A percentile compares a stretch with the other conserved stretches of the same genome.
phyloP scores from a whole-genome alignment of 495 filamentous ascomycete species.

The Tuber aestivum region DNA sequence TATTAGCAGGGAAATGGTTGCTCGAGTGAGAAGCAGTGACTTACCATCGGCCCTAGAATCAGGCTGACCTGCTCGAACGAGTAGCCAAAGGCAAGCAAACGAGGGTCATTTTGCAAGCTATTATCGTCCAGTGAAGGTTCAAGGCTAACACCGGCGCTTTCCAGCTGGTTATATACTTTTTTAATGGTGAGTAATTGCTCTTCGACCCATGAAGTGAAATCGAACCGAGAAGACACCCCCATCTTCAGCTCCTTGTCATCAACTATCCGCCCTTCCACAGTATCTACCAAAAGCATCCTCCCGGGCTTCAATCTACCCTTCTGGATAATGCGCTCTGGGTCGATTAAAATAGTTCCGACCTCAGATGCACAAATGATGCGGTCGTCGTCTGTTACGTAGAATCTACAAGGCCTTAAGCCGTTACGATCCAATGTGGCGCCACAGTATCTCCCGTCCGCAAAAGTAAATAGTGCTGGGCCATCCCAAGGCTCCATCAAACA shows the following conservation, averaged over 20 bases:
- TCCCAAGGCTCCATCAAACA: constrained; percentile 99
- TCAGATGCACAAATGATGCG: constrained; percentile 98
- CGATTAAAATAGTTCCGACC: constrained; percentile 88
- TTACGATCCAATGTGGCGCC: constrained; percentile 99
- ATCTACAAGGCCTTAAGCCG: constrained; percentile 91
- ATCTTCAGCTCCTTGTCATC: constrained; percentile 92
- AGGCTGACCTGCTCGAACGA: constrained; percentile 95
- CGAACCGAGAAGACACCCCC: constrained; percentile 72
- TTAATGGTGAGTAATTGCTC: constrained; percentile 66
- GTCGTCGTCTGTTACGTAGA: constrained; percentile 97
- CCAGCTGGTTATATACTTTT: constrained; percentile 33
- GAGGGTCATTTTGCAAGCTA: constrained; percentile 77
- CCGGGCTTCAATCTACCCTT: constrained; percentile 95
- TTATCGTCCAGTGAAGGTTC: constrained; percentile 59
- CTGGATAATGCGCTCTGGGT: constrained; percentile 82
- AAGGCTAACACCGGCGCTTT: constrained; percentile 51
- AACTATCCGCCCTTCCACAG: constrained; percentile 88
- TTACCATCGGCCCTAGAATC: constrained; percentile 80
- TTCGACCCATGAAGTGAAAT: constrained; percentile 86
- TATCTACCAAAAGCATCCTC: constrained; percentile 97
- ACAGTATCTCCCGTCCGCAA: constrained; percentile 95
- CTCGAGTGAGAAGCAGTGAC: constrained; percentile 13
- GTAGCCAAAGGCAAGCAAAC: constrained; percentile 87
- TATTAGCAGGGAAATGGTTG: constrained; percentile 4
- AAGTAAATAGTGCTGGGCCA: constrained; percentile 94